Percentiles rank a stretch among this genome's conserved stretches.
Conservation (phyloP, 2,329 filamentous ascomycete species). For the Xylaria arbuscula region DNA sequence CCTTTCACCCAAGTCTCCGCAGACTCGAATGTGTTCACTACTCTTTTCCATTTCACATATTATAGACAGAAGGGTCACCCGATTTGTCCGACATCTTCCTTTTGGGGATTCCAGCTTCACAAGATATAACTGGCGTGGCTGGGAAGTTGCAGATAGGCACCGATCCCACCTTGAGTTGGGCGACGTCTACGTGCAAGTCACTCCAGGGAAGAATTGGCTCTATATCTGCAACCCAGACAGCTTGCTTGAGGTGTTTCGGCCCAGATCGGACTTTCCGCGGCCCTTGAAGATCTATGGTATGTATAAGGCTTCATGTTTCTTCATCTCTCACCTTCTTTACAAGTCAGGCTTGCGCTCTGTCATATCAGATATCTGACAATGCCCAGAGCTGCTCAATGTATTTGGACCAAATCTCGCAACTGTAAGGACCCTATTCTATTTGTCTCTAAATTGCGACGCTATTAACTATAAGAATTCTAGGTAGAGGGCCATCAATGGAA, state of each 20-base stretch:
- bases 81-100: constrained; percentile 39
- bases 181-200: not conserved
- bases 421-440: not conserved
- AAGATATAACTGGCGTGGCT: constrained; percentile 42
- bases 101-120: constrained; percentile 46
- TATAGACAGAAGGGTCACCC: constrained; percentile 3
- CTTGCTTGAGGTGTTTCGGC: not conserved
- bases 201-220: not conserved
- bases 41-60: too few species aligned
- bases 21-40: too few species aligned
- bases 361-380: not conserved
- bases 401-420: not conserved
- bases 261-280: not conserved
- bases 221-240: not conserved
- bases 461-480: not conserved
- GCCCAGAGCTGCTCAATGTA: not conserved
- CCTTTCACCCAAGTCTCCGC: too few species aligned
- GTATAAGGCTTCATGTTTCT: not conserved
- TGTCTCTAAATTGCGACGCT: not conserved
- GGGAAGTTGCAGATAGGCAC: constrained; percentile 34
- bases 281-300: not conserved
- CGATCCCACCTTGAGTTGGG: not conserved
- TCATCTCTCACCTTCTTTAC: too few species aligned
- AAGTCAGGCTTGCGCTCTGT: too few species aligned
- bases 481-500: constrained; percentile 40